Percentiles rank a stretch among this genome's conserved stretches.
Conservation (phyloP, 2,329 filamentous ascomycete genomes). For the Microthyrium microscopicum region DNA sequence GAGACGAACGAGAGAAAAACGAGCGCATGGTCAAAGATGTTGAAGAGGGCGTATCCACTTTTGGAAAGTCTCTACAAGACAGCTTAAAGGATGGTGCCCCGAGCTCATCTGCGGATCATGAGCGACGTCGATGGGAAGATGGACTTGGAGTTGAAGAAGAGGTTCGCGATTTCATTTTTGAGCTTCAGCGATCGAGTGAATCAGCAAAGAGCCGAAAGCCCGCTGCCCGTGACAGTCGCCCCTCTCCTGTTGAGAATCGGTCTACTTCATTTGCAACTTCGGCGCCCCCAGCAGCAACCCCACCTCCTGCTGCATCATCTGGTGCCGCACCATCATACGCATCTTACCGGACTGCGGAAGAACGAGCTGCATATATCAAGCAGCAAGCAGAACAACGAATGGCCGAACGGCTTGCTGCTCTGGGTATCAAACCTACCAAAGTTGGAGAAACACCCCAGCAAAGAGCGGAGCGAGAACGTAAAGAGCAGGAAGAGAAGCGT, state of each 20-base stretch:
- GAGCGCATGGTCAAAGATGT: constrained; percentile 95
- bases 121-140: constrained; percentile 89
- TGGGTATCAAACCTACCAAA: constrained; percentile 75
- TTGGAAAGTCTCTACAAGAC: constrained; percentile 69
- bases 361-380: constrained; percentile 88
- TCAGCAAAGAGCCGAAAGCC: constrained; percentile 52
- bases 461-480: constrained; percentile 71
- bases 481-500: constrained; percentile 73
- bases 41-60: constrained; percentile 86
- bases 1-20: constrained; percentile 79
- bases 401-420: constrained; percentile 83
- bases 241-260: constrained; percentile 15
- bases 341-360: constrained; percentile 78
- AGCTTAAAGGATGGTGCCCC: constrained; percentile 67
- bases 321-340: constrained; percentile 44
- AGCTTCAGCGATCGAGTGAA: constrained; percentile 74
- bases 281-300: constrained; percentile 37
- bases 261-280: constrained; percentile 19
- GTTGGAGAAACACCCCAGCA: constrained; percentile 64
- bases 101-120: constrained; percentile 68
- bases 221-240: constrained; percentile 25
- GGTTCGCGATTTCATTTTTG: constrained; percentile 94
- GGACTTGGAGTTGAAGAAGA: constrained; percentile 91
- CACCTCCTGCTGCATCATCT: constrained; percentile 35
- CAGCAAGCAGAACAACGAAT: constrained; percentile 94